A percentile compares a stretch with the other conserved stretches of the same genome.
These are phyloP conservation scores for Trichoderma brevicompactum DNA, from an alignment of 2,329 filamentous ascomycete species.

Conservation along the genomic window DNA sequence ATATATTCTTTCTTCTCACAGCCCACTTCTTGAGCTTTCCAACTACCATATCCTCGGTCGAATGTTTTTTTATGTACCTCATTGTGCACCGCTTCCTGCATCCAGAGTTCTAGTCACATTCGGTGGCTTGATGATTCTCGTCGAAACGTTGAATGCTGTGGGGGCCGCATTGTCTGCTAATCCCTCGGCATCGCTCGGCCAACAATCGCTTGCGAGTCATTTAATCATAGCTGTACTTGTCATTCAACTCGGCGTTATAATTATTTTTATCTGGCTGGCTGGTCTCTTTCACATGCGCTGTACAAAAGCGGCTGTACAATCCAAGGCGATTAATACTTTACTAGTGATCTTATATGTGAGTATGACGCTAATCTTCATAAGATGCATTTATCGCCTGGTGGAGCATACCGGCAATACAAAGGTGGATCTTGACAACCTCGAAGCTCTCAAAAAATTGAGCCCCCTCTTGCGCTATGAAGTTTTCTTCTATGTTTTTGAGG, in stretches of 20 bases:
- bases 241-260: constrained; percentile 9
- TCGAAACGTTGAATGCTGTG: constrained; percentile 12
- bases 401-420: constrained; percentile 19
- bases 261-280: background rate
- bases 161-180: constrained; percentile 7
- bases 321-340: background rate
- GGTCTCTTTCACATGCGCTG: background rate
- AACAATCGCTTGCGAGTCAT: background rate
- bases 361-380: constrained; percentile 14
- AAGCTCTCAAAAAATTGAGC: background rate
- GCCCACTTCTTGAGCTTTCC: constrained; percentile 9
- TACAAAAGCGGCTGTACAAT: background rate
- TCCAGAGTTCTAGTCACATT: background rate
- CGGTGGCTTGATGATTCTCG: constrained; percentile 7
- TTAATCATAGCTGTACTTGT: background rate
- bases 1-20: background rate
- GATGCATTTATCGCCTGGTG: constrained; percentile 11
- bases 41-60: constrained; percentile 17
- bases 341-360: constrained; percentile 1
- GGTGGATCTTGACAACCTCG: background rate
- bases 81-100: constrained; percentile 7
- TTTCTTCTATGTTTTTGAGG: constrained; percentile 8
- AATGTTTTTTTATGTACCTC: constrained; percentile 6
- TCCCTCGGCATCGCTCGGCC: background rate
- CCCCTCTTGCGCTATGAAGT: constrained; percentile 14